These are phyloP conservation scores for Lactifluus piperatus DNA, from an alignment of 768 basidiomycete genomes.

Conservation along the genomic window DNA sequence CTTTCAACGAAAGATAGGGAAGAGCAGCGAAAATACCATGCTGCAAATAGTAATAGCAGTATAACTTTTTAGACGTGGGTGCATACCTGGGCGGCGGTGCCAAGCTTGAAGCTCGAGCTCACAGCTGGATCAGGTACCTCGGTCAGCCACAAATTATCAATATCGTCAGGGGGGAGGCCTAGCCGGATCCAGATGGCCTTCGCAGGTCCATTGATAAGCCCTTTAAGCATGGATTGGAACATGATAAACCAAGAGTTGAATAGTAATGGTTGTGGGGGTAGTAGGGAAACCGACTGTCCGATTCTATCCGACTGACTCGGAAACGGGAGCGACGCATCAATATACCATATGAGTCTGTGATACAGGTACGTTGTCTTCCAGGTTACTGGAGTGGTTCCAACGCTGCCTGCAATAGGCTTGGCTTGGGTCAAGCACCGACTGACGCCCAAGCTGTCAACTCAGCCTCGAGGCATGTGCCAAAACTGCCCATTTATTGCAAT, in stretches of 20 bases:
- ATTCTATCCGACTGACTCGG: too few species aligned
- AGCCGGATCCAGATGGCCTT: conserved; percentile 33
- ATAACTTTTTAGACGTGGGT: neutral
- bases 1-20: neutral
- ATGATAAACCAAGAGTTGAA: neutral
- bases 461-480: too few species aligned
- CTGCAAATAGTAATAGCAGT: neutral
- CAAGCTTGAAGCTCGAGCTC: conserved; percentile 47
- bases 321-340: too few species aligned
- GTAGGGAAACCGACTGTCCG: neutral
- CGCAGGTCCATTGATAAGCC: conserved; percentile 15
- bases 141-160: conserved; percentile 32
- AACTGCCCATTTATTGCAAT: neutral
- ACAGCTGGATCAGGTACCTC: conserved; percentile 36
- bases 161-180: conserved; percentile 31
- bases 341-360: too few species aligned
- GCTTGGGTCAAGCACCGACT: too few species aligned
- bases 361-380: too few species aligned
- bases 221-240: conserved; percentile 7
- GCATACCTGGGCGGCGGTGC: conserved; percentile 43
- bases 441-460: too few species aligned
- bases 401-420: too few species aligned
- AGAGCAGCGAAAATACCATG: too few species aligned
- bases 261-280: neutral
- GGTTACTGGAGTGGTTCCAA: too few species aligned